Conservation (phyloP, 352 stramenopile species). For the Pythium guiyangense region DNA sequence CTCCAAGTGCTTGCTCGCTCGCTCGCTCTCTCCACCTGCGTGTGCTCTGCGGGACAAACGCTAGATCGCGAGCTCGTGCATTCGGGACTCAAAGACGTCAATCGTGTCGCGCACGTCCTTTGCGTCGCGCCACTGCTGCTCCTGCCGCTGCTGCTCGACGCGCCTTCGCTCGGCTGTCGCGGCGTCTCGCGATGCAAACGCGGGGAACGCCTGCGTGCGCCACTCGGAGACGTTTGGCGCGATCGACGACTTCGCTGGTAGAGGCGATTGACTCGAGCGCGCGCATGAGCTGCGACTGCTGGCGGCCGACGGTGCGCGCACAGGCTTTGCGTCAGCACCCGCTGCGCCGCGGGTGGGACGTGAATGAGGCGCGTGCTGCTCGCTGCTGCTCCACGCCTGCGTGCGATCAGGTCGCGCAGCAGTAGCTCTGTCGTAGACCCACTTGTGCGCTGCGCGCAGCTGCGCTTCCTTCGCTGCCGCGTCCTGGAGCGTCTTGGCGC, state of each 20-base stretch:
- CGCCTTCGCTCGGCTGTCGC: conserved; percentile 2
- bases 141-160: conserved; percentile 5
- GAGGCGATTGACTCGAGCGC: conserved; percentile 3
- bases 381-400: conserved; percentile 17
- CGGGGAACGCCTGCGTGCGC: conserved; percentile 25
- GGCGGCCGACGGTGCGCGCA: background rate
- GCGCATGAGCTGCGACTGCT: conserved; percentile 8
- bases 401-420: conserved; percentile 10
- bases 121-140: conserved; percentile 15
- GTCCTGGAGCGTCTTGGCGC: conserved; percentile 22
- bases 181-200: conserved; percentile 4
- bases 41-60: background rate
- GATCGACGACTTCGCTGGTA: conserved; percentile 24
- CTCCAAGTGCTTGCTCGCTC: background rate
- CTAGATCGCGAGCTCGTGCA: conserved; percentile 17
- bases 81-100: conserved; percentile 32
- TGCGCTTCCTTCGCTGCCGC: conserved; percentile 27
- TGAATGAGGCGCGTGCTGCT: background rate
- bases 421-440: conserved; percentile 19
- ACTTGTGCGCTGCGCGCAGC: conserved; percentile 41
- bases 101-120: conserved; percentile 31
- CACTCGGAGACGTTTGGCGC: conserved; percentile 35
- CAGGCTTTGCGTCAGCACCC: too few relatives aligned
- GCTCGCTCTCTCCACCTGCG: background rate
- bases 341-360: background rate